These are phyloP conservation scores for Quercus variabilis DNA, from an alignment of 306 rosid genomes.

Conservation along the genomic window DNA sequence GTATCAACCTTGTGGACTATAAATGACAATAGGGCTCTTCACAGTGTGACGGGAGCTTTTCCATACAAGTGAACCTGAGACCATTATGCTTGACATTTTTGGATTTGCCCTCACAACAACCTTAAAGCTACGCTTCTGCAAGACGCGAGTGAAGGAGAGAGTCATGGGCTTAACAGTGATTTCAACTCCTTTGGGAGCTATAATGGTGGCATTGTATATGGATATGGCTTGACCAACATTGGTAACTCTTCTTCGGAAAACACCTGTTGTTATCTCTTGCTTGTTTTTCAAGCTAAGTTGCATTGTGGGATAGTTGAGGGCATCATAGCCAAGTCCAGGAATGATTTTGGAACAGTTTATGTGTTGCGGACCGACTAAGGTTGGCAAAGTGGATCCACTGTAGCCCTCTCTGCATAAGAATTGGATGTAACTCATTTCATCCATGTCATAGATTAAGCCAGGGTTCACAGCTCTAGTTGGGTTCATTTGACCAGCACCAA, in stretches of 20 bases:
- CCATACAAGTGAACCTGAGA: conserved; percentile 72
- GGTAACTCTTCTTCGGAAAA: conserved; percentile 66
- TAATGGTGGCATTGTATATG: conserved; percentile 52
- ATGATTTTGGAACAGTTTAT: conserved; percentile 61
- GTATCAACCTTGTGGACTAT: too few species aligned
- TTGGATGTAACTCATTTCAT: conserved; percentile 54
- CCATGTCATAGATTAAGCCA: conserved; percentile 74
- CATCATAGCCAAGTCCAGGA: conserved; percentile 72
- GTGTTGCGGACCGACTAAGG: conserved; percentile 43
- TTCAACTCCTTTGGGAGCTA: conserved; percentile 60
- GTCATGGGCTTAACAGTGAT: conserved; percentile 49
- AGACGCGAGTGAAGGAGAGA: conserved; percentile 39
- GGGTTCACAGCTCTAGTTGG: conserved; percentile 66
- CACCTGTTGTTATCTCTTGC: conserved; percentile 25
- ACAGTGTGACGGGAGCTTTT: conserved; percentile 41
- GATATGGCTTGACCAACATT: conserved; percentile 63
- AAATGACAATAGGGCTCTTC: conserved; percentile 70
- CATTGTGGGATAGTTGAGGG: conserved; percentile 75
- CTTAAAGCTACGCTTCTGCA: conserved; percentile 62
- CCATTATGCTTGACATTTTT: conserved; percentile 27
- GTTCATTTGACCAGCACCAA: conserved; percentile 74
- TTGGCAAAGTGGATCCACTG: conserved; percentile 39
- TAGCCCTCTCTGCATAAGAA: conserved; percentile 84
- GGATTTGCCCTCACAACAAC: conserved; percentile 67
- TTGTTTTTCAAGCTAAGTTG: conserved; percentile 45